Percentiles rank a stretch among this genome's conserved stretches.
Conservation (phyloP, 2,329 filamentous ascomycete genomes). For the Akanthomyces uredinophilus region DNA sequence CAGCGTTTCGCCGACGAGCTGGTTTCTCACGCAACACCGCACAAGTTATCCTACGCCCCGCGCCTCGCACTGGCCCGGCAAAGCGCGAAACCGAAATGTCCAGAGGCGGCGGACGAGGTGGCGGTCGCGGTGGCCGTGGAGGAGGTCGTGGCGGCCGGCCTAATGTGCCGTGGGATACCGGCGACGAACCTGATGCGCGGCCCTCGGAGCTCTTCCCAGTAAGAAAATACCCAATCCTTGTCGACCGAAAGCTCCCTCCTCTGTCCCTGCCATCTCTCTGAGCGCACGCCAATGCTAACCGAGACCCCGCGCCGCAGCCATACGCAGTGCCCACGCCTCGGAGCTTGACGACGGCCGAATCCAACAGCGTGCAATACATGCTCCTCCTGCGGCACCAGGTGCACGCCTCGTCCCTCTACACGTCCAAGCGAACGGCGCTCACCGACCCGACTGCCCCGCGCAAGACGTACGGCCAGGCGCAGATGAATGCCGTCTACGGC, state of each 20-base stretch:
- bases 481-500: conserved; percentile 52
- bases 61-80: background rate
- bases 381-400: conserved; percentile 53
- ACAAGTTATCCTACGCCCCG: background rate
- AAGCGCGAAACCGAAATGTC: conserved; percentile 36
- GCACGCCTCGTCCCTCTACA: conserved; percentile 52
- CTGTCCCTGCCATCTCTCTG: background rate
- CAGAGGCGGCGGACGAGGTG: conserved; percentile 46
- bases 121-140: conserved; percentile 45
- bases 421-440: conserved; percentile 43
- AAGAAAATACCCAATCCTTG: conserved; percentile 20
- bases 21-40: background rate
- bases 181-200: conserved; percentile 51
- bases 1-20: background rate
- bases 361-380: conserved; percentile 44
- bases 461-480: conserved; percentile 51
- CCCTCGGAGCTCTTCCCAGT: conserved; percentile 58
- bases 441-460: conserved; percentile 36
- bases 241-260: background rate
- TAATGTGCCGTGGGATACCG: conserved; percentile 47
- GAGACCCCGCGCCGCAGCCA: conserved; percentile 29
- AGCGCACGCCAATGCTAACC: background rate
- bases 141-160: conserved; percentile 42
- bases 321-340: conserved; percentile 45
- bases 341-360: conserved; percentile 39